These are phyloP conservation scores for Talaromyces sp. DNA, from an alignment of 2,329 filamentous ascomycete species.

Conservation along the genomic window DNA sequence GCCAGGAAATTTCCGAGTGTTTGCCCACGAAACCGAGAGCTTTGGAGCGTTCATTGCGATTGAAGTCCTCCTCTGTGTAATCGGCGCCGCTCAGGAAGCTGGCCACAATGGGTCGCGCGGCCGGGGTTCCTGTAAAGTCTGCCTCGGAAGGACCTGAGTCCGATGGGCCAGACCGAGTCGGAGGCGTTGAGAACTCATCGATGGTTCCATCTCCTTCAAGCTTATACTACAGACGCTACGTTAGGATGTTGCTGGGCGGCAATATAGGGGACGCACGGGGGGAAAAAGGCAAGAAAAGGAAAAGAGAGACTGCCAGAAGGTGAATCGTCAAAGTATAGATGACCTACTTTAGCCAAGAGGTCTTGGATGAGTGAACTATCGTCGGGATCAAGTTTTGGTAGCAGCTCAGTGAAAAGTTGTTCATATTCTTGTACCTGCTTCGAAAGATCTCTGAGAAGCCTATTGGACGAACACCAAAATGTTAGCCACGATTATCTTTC, in stretches of 20 bases:
- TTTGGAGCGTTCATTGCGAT: constrained; percentile 37
- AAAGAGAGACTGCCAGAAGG: not conserved
- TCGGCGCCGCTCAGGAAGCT: constrained; percentile 37
- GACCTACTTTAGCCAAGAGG: constrained; percentile 33
- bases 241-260: constrained; percentile 14
- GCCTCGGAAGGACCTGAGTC: constrained; percentile 20
- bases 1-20: constrained; percentile 45
- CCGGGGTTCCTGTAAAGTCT: constrained; percentile 21
- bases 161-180: constrained; percentile 16
- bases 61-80: constrained; percentile 44
- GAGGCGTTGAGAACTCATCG: constrained; percentile 16
- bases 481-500: not conserved
- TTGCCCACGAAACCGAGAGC: constrained; percentile 44
- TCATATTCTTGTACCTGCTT: constrained; percentile 37
- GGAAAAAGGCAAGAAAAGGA: not conserved
- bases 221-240: constrained; percentile 18
- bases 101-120: constrained; percentile 23
- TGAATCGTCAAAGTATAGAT: constrained; percentile 4
- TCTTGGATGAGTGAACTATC: constrained; percentile 35
- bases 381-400: constrained; percentile 31
- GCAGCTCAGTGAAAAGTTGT: constrained; percentile 33
- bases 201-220: constrained; percentile 11
- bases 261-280: not conserved
- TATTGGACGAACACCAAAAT: constrained; percentile 20
- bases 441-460: constrained; percentile 39